A percentile compares a stretch with the other conserved stretches of the same genome.
phyloP scores from a whole-genome alignment of 805 yeast species.

The Saccharomycopsis sp. region DNA sequence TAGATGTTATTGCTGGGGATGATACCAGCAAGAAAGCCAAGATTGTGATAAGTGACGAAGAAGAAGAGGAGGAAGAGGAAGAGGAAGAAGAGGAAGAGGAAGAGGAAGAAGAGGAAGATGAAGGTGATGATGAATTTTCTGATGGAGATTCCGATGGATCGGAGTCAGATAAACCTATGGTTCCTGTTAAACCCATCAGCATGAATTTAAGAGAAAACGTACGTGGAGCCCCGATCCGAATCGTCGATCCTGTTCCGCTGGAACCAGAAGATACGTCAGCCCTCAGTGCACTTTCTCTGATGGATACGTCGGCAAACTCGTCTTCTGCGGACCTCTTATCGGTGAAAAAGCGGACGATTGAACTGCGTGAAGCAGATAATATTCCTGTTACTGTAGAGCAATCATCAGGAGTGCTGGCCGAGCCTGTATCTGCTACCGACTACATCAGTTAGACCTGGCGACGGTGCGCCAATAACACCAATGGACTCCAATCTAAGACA shows the following conservation, averaged over 20 bases:
- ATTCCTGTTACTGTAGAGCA: not conserved
- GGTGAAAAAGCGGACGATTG: not conserved
- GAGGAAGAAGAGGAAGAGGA: not conserved
- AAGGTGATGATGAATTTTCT: constrained; percentile 23
- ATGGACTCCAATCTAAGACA: not conserved
- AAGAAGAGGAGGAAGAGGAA: constrained; percentile 18
- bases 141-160: constrained; percentile 17
- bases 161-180: no score
- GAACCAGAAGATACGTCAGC: not conserved
- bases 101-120: not conserved
- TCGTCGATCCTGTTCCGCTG: constrained; percentile 5
- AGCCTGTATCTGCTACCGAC: no score
- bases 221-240: not conserved
- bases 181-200: no score
- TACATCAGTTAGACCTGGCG: no score
- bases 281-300: not conserved
- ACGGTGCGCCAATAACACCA: not conserved
- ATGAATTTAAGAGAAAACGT: no score
- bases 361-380: not conserved
- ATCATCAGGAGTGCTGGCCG: no score
- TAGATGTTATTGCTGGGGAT: constrained; percentile 2
- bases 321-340: not conserved
- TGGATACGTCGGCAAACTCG: not conserved
- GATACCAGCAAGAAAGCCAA: not conserved
- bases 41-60: constrained; percentile 18